Conservation (phyloP, 73 alveolate genomes). For the Stentor coeruleus region DNA sequence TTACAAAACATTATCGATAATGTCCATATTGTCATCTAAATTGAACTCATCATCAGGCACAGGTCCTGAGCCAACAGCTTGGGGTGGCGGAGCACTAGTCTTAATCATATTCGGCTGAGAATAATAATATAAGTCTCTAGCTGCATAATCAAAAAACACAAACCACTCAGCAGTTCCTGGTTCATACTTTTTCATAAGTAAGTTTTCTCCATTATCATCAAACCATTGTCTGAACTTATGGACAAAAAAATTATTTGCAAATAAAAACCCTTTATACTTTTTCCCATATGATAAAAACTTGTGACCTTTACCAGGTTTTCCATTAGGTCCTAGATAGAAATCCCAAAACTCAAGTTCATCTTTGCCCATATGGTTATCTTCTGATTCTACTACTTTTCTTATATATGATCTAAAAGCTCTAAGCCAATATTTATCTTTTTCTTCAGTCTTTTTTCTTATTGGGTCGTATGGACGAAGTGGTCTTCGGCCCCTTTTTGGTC, state of each 20-base stretch:
- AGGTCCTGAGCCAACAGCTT: not conserved
- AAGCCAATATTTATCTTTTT: conserved; percentile 26
- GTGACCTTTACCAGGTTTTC: conserved; percentile 21
- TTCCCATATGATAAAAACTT: conserved; percentile 17
- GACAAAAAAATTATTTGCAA: not conserved
- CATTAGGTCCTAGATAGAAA: conserved; percentile 16
- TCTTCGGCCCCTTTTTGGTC: conserved; percentile 19
- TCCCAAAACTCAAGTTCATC: conserved; percentile 16
- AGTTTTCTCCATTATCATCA: not conserved
- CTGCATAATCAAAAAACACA: conserved; percentile 21
- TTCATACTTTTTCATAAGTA: not conserved
- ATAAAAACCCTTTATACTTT: not conserved
- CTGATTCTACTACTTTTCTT: not conserved
- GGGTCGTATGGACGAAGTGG: conserved; percentile 14
- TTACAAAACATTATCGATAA: not conserved
- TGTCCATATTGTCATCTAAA: not conserved
- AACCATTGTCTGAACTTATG: conserved; percentile 8
- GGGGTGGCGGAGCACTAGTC: not conserved
- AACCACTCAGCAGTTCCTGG: conserved; percentile 20
- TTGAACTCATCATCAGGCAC: not conserved
- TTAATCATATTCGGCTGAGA: not conserved
- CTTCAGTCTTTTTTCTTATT: conserved; percentile 19
- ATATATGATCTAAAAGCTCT: conserved; percentile 9
- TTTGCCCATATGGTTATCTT: not conserved
- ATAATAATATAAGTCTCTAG: conserved; percentile 16